Base-by-base conservation (phyloP, 345 rosid species). In the Clarkia xantiana region DNA sequence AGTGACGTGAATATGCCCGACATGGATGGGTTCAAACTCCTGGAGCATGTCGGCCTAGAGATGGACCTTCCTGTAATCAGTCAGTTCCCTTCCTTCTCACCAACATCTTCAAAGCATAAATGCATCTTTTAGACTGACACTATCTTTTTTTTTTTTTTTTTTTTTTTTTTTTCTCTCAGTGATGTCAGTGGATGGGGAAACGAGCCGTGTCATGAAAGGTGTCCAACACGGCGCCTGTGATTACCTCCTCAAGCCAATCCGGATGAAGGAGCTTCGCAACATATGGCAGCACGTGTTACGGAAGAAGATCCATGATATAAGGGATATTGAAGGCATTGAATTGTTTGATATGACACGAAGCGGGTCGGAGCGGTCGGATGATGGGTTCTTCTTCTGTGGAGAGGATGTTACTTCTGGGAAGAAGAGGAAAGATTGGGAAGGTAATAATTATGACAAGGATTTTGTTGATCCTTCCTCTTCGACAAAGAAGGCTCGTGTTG, bases 1-100 rank as follows among this genome's bases (percentile, higher is more conserved):
- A 90, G 96, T 49, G 97, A 86, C 54, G 96, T 90, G 11, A 82
- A 86, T 78, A 90, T 90, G 97, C 97, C 97, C n/a, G 97, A 90
- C 72, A 90, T 90, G 97, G 96, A 91, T 43, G 98, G 98, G 3
- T 91, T 91, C 58, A 91, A 81, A 53, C 98, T 91, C 53, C 85
- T 91, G 6, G 98, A 91, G 62, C 89, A 70, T 16, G 96, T 86
- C 53, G 98, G 98, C 41, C 84, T 91, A 14, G 98, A 91, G 63
- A 71, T 91, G 76, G 98, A 91, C 66, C 91, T 91, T 54, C 98
- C 98, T 16, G 96, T 86, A 45, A 86, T 91, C 38, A 86, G 97
- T 91, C 40, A 68, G 95, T 75, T 62, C 73, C 52, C 61, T 66
- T 38, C 44, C 41, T 12, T 45, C 20, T 60, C 45, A 29, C 40